These are phyloP conservation scores for Cladosporium austrohemisphaericum DNA, from an alignment of 2,329 filamentous ascomycete genomes.

Conservation along the genomic window DNA sequence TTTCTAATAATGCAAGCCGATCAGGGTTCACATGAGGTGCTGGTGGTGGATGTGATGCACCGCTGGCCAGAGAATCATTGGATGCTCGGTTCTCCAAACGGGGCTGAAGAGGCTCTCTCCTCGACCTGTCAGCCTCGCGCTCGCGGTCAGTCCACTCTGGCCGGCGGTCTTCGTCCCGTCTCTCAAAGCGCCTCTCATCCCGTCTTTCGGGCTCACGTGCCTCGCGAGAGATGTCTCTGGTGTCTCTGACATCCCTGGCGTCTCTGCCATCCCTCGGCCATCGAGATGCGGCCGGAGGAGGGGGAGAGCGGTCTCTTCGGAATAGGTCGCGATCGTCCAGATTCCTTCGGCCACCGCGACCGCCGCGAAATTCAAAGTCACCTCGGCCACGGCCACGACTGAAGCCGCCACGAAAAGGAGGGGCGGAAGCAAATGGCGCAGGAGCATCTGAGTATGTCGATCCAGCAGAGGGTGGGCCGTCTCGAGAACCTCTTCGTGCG, in stretches of 20 bases:
- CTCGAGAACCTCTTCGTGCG: constrained; percentile 64
- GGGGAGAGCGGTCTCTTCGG: constrained; percentile 46
- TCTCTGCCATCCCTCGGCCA: constrained; percentile 45
- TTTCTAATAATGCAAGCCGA: constrained; percentile 31
- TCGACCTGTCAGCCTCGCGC: constrained; percentile 36
- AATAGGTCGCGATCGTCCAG: constrained; percentile 56
- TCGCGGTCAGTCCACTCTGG: constrained; percentile 38
- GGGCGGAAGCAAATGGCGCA: constrained; percentile 53
- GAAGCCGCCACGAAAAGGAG: constrained; percentile 53
- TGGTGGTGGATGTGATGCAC: constrained; percentile 19
- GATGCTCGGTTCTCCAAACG: constrained; percentile 28
- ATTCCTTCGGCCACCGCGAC: constrained; percentile 45
- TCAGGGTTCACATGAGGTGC: constrained; percentile 31
- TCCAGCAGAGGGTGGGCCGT: constrained; percentile 68
- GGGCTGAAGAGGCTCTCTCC: constrained; percentile 28
- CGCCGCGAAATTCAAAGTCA: constrained; percentile 50
- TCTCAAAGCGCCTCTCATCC: constrained; percentile 43
- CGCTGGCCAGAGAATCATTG: constrained; percentile 24
- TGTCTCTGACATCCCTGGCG: neutral
- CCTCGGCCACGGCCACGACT: constrained; percentile 47
- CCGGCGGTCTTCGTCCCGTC: constrained; percentile 41
- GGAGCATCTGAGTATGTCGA: constrained; percentile 65
- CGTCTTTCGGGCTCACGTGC: constrained; percentile 35
- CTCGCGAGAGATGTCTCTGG: constrained; percentile 33
- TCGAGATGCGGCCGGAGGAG: constrained; percentile 40